phyloP scores from a whole-genome alignment of 2,329 filamentous ascomycete species.

The Epichloe uncinata region DNA sequence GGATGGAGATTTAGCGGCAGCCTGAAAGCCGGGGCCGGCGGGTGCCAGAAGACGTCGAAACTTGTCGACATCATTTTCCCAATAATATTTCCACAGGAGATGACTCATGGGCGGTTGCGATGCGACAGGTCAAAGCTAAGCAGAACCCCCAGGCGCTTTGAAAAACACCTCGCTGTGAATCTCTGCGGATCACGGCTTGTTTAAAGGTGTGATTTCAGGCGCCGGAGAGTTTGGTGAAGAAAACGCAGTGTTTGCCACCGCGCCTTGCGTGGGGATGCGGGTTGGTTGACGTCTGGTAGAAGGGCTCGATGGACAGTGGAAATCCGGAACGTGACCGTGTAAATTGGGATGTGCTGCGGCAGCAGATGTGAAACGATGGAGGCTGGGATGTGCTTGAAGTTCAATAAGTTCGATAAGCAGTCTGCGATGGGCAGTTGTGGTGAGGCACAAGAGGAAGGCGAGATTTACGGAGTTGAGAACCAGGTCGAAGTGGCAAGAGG shows the following conservation, averaged over 20 bases:
- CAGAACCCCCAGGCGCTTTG: conserved; percentile 33
- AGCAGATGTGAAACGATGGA: neutral
- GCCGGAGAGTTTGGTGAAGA: conserved; percentile 14
- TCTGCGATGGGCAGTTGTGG: neutral
- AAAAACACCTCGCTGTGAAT: conserved; percentile 77
- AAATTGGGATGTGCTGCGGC: neutral
- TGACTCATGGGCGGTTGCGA: conserved; percentile 64
- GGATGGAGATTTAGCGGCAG: conserved; percentile 39
- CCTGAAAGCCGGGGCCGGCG: conserved; percentile 45
- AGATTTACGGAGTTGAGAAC: neutral
- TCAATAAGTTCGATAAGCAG: neutral
- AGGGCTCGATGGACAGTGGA: neutral
- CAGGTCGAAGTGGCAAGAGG: neutral
- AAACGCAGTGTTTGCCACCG: neutral
- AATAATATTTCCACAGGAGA: conserved; percentile 90
- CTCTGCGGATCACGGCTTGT: conserved; percentile 75
- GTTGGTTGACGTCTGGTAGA: neutral
- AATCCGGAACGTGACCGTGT: neutral
- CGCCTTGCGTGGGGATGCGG: neutral
- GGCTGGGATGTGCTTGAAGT: neutral
- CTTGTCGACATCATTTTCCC: conserved; percentile 93
- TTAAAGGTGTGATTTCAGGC: conserved; percentile 57
- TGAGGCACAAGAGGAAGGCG: neutral
- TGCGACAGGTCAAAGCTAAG: neutral
- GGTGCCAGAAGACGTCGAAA: conserved; percentile 81